Evolutionary conservation across 768 basidiomycete genomes (phyloP), one percentile per base, ranked within the genome.

Genomic region (Termitomyces sp.): DNA sequence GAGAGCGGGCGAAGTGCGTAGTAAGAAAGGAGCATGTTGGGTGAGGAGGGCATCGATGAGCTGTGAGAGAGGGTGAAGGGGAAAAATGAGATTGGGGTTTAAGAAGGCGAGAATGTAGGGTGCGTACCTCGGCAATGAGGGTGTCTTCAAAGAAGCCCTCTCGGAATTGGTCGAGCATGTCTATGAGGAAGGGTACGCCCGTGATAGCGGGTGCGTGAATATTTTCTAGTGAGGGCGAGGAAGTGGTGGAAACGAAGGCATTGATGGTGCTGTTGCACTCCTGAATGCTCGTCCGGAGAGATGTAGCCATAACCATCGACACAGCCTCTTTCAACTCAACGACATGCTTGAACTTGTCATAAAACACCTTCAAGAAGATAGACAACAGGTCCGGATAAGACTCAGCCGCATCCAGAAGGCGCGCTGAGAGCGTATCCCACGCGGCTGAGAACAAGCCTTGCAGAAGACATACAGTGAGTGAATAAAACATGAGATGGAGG

Each of bases 121-220:
- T 21, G 3, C 75, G 42, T 60, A 85, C 85, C 64, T 72, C 59
- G 5, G 78, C 63, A 44, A 83, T 72, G 6, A 63, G 58, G 5
- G 37, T 59, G 40, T 83, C 74, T 1, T 68, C 56, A 55, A 85
- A 85, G 14, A 88, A 61, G 0, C 71, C 67, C 7, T 73, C 66
- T 2, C 79, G 79, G 57, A 88, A 87, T 5, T 74, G 70, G 10
- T 76, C 71, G 41, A 88, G 60, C 34, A 86, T 66, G 38, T 69
- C 70, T 14, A 77, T 70, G 28, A 84, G 65, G 26, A 67, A 54
- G 12, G 60, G 54, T 54, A 69, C 34, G 5, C 60, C 54, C 3
- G 10, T 10, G 5, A 7, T 47, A 3, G 15, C 42, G 42, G 45
- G 11, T 28, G 7, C n/a, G n/a, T 30, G 10, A 10, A 2, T 19